Conservation (phyloP, 169 alveolate species). For the Cryptosporidium sp. region DNA sequence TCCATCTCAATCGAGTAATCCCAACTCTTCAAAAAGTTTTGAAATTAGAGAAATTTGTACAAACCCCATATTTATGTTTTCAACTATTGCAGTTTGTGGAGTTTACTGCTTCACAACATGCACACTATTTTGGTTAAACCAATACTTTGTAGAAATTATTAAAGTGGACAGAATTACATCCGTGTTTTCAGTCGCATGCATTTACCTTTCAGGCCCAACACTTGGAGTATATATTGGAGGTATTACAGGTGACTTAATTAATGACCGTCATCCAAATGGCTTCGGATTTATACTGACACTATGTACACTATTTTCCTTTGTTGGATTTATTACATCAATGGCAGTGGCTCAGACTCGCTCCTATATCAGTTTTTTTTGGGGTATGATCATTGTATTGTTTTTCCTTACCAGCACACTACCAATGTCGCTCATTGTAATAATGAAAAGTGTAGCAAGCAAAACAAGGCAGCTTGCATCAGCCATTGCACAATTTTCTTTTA, state of each 20-base stretch:
- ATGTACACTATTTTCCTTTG: constrained; percentile 24
- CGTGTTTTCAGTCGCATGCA: constrained; percentile 56
- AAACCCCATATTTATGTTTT: constrained; percentile 49
- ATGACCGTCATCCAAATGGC: constrained; percentile 44
- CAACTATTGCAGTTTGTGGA: constrained; percentile 67
- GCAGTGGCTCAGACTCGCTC: constrained; percentile 4
- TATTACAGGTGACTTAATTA: constrained; percentile 47
- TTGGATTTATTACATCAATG: constrained; percentile 51
- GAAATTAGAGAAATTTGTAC: constrained; percentile 43
- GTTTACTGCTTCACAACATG: constrained; percentile 56
- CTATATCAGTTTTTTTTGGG: constrained; percentile 55
- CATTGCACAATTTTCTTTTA: constrained; percentile 61
- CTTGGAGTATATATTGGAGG: constrained; percentile 69
- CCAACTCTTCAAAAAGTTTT: constrained; percentile 6
- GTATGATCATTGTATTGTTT: constrained; percentile 19
- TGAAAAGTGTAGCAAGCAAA: constrained; percentile 44
- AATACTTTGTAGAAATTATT: constrained; percentile 45
- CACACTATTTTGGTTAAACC: constrained; percentile 62
- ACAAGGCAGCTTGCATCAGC: constrained; percentile 66
- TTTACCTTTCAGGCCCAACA: constrained; percentile 67
- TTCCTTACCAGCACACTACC: constrained; percentile 73
- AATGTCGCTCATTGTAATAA: constrained; percentile 53
- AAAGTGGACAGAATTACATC: constrained; percentile 43
- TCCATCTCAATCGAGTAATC: constrained; percentile 3
- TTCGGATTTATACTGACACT: constrained; percentile 49